phyloP scores from a whole-genome alignment of 345 rosid species.

The Hibiscus syriacus region DNA sequence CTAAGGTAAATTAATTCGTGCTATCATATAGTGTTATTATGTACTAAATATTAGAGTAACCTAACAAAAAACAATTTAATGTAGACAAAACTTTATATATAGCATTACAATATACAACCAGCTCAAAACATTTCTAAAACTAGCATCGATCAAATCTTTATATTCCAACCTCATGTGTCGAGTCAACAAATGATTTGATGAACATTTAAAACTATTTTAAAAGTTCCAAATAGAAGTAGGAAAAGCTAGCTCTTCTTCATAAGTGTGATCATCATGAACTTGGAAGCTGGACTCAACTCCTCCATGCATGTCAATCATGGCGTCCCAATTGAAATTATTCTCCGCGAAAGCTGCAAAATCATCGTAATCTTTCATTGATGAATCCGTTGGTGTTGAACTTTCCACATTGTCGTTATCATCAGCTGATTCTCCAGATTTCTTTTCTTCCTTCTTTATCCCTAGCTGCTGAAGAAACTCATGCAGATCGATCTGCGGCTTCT shows the following conservation, averaged over 20 bases:
- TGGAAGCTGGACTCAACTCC: slow-evolving; percentile 31
- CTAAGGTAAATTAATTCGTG: too few relatives aligned
- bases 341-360: slow-evolving; percentile 30
- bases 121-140: neutral
- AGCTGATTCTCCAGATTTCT: slow-evolving; percentile 16
- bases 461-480: slow-evolving; percentile 89
- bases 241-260: slow-evolving; percentile 43
- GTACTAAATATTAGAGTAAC: too few relatives aligned
- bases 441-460: slow-evolving; percentile 55
- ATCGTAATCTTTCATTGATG: slow-evolving; percentile 28
- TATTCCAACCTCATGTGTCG: slow-evolving; percentile 6
- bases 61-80: too few relatives aligned
- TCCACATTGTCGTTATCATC: slow-evolving; percentile 8
- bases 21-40: too few relatives aligned
- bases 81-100: neutral
- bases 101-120: neutral
- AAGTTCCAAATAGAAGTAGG: slow-evolving; percentile 70
- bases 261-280: slow-evolving; percentile 41
- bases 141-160: neutral
- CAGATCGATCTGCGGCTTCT: slow-evolving; percentile 75
- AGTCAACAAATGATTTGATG: neutral
- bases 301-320: slow-evolving; percentile 53
- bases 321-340: slow-evolving; percentile 66
- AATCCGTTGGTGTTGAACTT: slow-evolving; percentile 21
- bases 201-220: slow-evolving; percentile 9